Evolutionary conservation across 352 stramenopile species (phyloP), one percentile per base, ranked within the genome.

Genomic region (Phytopythium cucurbitacearum): DNA sequence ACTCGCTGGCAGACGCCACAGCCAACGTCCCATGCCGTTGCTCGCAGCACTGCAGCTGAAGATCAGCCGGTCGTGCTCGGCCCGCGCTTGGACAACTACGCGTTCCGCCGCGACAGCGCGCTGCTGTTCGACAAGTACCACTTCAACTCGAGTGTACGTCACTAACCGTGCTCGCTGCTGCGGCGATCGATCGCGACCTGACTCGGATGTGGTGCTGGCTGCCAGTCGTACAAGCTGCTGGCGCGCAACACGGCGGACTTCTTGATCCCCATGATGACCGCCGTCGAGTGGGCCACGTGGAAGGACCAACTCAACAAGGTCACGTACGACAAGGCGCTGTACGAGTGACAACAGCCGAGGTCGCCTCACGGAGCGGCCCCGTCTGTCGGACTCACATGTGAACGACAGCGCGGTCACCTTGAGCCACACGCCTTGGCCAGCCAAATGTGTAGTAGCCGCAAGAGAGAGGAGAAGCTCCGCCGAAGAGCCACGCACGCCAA

Each of bases 251-350:
- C 74, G 11, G 72, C 81, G 21, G 75, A 89, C 62, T 88, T 92
- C 55, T 63, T 94, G 47, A 55, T 91, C 41, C 80, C 81, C 48
- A 85, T 91, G 67, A 85, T 91, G 71, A 94, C 84, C 0, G 76
- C 81, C 6, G 65, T 89, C 48, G 84, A 92, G 64, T 94, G 84
- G 81, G 70, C 69, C 45, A 92, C 80, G 48, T 92, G 84, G 81
- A 94, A 94, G 64, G 72, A 85, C 28, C 65, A 94, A 56, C 72
- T 91, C 12, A 69, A 75, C 53, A 66, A 78, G 8, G 76, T 91
- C 59, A 73, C 71, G 40, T 89, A 89, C 65, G 79, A 91, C 65
- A 86, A 89, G 60, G 60, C 76, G 32, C 62, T 94, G 55, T 94
- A 89, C 69, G 77, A 91, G 36, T 94, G 69, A 69, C 28, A 21